Conservation (phyloP, 164 flowering plant species). For the Liquidambar formosana region DNA sequence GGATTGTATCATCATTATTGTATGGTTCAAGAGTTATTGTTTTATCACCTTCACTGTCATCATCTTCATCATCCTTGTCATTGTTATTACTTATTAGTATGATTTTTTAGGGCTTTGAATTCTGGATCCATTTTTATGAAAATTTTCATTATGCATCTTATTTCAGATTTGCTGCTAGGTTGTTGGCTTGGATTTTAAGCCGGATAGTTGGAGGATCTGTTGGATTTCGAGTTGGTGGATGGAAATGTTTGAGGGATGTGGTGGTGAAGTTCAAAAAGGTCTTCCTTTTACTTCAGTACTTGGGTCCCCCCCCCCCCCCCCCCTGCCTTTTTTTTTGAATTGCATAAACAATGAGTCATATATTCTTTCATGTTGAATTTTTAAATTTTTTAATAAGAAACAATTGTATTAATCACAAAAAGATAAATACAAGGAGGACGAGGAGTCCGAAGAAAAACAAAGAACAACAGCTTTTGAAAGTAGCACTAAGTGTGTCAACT, state of each 20-base stretch:
- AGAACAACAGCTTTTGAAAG: too few relatives aligned
- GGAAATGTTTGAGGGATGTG: constrained; percentile 91
- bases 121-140: too few relatives aligned
- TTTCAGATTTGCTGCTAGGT: constrained; percentile 80
- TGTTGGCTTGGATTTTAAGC: constrained; percentile 83
- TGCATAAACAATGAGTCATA: not conserved
- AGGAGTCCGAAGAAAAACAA: too few relatives aligned
- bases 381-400: too few relatives aligned
- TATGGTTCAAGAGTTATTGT: too few relatives aligned
- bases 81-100: not conserved
- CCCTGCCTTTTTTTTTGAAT: not conserved
- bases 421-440: too few relatives aligned
- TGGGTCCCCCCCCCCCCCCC: too few relatives aligned
- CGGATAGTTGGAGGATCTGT: constrained; percentile 82
- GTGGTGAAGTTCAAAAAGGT: constrained; percentile 94
- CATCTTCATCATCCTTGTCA: not conserved
- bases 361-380: not conserved
- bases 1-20: too few relatives aligned
- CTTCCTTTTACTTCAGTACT: constrained; percentile 7
- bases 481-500: not conserved
- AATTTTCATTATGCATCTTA: constrained; percentile 2
- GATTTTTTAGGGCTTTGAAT: not conserved
- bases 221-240: constrained; percentile 88
- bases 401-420: too few relatives aligned
- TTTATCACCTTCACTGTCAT: too few relatives aligned